Evolutionary conservation across 306 rosid genomes (phyloP), one percentile per base, ranked within the genome.

Genomic region (Malus fusca): DNA sequence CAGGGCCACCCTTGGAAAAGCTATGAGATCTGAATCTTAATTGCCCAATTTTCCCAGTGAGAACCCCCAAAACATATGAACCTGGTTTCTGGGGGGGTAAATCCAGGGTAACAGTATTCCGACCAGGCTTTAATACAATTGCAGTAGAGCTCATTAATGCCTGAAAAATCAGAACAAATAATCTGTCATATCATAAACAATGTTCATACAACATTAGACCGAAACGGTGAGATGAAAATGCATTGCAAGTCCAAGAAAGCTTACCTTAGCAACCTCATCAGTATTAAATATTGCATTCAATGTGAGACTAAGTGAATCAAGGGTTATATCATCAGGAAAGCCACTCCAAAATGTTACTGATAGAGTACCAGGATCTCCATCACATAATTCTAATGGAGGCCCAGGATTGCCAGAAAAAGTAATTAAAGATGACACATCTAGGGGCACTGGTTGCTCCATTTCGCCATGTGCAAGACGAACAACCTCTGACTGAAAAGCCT

Each of bases 41-140:
- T 78, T 84, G 91, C 80, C 99, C 99, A 79, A 95, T 89, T 78
- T 90, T 91, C 78, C 99, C 99, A 46, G 99, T 95, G 63, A 95
- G 87, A 90, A 89, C 97, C 68, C 99, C 99, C 81, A 95, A 88
- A 75, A 92, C 97, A 83, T 95, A 95, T 58, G 99, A 95, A 81
- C 99, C 99, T 69, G 98, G 99, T 81, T 90, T 88, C 80, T 95
- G 99, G 30, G 98, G 97, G 62, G 99, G 99, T 78, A 95, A 80
- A 82, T 87, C 93, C 83, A 95, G 85, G 80, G 96, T 89, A 80
- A 92, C 84, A 61, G 90, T 89, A 82, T 95, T 95, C 73, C 90
- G 97, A 81, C 98, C 97, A 83, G 98, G 96, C 77, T 90, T 91
- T 82, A 95, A 84, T 68, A 92, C 92, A 83, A 80, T 85, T 67